phyloP scores from a whole-genome alignment of 352 stramenopile species.

The Phytopythium sindhum region DNA sequence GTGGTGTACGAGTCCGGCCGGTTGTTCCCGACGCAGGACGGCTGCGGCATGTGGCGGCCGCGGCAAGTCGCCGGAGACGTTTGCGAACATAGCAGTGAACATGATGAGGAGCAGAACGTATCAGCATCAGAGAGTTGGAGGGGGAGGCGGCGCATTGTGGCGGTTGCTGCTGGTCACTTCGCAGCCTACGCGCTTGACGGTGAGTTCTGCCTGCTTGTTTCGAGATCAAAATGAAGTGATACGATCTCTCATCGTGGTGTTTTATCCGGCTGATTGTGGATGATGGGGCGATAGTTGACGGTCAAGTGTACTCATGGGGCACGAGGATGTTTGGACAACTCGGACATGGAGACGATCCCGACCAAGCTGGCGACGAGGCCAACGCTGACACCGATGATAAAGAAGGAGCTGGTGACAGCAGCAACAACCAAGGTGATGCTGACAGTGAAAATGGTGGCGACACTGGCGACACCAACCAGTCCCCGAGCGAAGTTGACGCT shows the following conservation, averaged over 20 bases:
- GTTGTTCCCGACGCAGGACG: constrained; percentile 53
- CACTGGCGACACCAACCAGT: background rate
- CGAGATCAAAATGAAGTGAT: background rate
- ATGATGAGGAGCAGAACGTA: background rate
- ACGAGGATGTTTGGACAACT: constrained; percentile 52
- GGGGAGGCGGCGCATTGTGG: constrained; percentile 18
- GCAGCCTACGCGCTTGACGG: constrained; percentile 58
- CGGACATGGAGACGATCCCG: constrained; percentile 19
- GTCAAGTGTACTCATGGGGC: constrained; percentile 57
- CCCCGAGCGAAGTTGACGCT: background rate
- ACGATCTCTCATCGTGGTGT: background rate
- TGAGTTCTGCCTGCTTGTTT: constrained; percentile 9
- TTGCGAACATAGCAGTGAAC: background rate
- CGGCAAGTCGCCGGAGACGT: constrained; percentile 15
- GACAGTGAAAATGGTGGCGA: background rate
- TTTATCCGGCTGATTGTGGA: background rate
- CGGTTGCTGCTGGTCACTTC: constrained; percentile 44
- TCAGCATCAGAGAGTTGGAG: background rate
- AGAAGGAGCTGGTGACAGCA: background rate
- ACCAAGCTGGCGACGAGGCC: background rate
- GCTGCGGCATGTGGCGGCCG: constrained; percentile 49
- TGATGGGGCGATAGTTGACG: constrained; percentile 23
- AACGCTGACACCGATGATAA: constrained; percentile 7
- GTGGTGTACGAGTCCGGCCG: constrained; percentile 47
- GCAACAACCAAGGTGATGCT: constrained; percentile 7